Percentiles rank a stretch among this genome's conserved stretches.
These are phyloP conservation scores for Beauveria caledonica DNA, from an alignment of 2,329 filamentous ascomycete species.

Conservation along the genomic window DNA sequence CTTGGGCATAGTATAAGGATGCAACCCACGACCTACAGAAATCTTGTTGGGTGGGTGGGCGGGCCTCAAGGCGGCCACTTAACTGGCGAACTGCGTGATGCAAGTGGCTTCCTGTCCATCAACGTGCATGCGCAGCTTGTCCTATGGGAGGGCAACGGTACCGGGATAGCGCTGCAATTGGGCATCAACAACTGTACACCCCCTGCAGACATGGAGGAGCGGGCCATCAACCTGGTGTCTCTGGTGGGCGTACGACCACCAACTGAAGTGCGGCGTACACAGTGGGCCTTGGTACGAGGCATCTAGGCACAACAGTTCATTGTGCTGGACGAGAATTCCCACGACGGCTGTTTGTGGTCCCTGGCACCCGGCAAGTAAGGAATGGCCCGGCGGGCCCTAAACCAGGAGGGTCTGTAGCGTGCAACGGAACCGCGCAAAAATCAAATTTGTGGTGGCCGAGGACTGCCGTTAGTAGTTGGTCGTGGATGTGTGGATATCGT, in stretches of 20 bases:
- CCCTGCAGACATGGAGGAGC: conserved; percentile 12
- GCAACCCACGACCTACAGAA: background rate
- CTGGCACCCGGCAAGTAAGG: conserved; percentile 11
- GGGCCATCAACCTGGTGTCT: background rate
- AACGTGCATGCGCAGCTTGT: conserved; percentile 5
- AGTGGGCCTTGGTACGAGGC: background rate
- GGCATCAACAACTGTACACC: conserved; percentile 20
- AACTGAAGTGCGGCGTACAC: background rate
- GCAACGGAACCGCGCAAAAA: background rate
- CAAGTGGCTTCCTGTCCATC: background rate
- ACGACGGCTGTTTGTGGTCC: conserved; percentile 13
- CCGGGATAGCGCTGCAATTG: conserved; percentile 24
- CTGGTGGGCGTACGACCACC: background rate
- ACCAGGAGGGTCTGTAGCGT: background rate
- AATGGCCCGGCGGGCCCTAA: conserved; percentile 11
- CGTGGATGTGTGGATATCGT: conserved; percentile 2
- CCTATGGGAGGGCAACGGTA: conserved; percentile 4
- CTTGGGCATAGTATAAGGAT: conserved; percentile 1
- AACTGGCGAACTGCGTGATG: conserved; percentile 6
- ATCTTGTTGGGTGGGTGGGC: conserved; percentile 7
- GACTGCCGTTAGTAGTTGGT: background rate
- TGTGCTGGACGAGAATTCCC: background rate
- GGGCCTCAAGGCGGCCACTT: conserved; percentile 1
- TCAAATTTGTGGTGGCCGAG: background rate
- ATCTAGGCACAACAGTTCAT: background rate